Percentiles rank a stretch among this genome's conserved stretches.
Conservation (phyloP, 768 basidiomycete species). For the Multifurca ochricompacta region DNA sequence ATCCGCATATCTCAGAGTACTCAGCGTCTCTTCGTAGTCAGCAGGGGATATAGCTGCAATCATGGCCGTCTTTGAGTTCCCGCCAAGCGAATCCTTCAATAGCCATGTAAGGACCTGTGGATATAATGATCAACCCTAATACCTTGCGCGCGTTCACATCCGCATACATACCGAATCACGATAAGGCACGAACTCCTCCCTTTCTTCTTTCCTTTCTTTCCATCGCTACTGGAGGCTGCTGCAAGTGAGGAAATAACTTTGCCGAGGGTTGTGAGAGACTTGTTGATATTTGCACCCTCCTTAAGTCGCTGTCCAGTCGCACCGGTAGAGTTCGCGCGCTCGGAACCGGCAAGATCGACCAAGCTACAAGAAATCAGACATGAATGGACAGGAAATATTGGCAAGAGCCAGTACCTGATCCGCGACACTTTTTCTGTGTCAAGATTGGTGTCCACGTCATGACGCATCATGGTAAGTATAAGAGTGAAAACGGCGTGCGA, state of each 20-base stretch:
- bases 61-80: constrained; percentile 98
- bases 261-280: constrained; percentile 93
- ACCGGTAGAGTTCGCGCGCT: constrained; percentile 95
- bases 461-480: constrained; percentile 85
- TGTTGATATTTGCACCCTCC: constrained; percentile 98
- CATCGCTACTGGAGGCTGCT: constrained; percentile 47
- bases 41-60: constrained; percentile 99
- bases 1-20: constrained; percentile 95
- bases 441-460: constrained; percentile 76
- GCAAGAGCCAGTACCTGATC: constrained; percentile 54
- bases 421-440: constrained; percentile 99
- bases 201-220: constrained; percentile 71
- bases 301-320: constrained; percentile 94
- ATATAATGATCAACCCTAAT: neutral
- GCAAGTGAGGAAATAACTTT: constrained; percentile 92
- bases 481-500: constrained; percentile 98
- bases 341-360: constrained; percentile 94
- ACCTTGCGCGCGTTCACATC: neutral
- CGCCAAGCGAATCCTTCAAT: constrained; percentile 94
- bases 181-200: constrained; percentile 94
- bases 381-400: neutral
- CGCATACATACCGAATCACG: constrained; percentile 82
- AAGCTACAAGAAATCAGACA: constrained; percentile 40
- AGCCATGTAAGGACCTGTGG: constrained; percentile 91
- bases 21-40: constrained; percentile 95